These are phyloP conservation scores for Termitomyces sp. DNA, from an alignment of 768 basidiomycete genomes.

Conservation along the genomic window DNA sequence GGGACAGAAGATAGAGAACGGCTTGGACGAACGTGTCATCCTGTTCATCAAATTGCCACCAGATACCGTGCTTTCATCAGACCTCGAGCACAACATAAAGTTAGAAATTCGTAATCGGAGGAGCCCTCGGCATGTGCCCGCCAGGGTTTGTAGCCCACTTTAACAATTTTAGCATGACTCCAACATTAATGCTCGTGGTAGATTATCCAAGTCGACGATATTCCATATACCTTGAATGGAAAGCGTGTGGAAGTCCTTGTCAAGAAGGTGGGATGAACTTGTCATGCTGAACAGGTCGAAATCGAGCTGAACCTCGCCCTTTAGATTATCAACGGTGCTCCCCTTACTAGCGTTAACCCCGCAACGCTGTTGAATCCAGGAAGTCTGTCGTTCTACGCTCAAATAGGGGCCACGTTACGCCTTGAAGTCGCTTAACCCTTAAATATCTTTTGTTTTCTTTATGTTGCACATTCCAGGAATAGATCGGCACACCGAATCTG, in stretches of 20 bases:
- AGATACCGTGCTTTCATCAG: slow-evolving; percentile 42
- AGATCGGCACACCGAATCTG: slow-evolving; percentile 4
- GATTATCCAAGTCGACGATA: slow-evolving; percentile 66
- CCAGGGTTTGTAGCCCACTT: slow-evolving; percentile 41
- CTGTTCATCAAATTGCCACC: slow-evolving; percentile 65
- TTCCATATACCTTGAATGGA: slow-evolving; percentile 78
- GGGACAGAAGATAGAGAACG: slow-evolving; percentile 61
- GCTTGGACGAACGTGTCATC: slow-evolving; percentile 70
- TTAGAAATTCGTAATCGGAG: slow-evolving; percentile 55
- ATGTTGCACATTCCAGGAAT: neutral
- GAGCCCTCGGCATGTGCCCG: slow-evolving; percentile 74
- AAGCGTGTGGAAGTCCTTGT: slow-evolving; percentile 79
- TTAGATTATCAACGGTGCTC: slow-evolving; percentile 76
- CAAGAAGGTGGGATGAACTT: slow-evolving; percentile 50
- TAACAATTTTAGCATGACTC: neutral
- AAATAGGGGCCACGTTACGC: slow-evolving; percentile 46
- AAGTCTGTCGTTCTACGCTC: slow-evolving; percentile 57
- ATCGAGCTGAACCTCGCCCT: slow-evolving; percentile 4
- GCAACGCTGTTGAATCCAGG: slow-evolving; percentile 72
- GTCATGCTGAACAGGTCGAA: neutral
- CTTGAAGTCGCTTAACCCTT: slow-evolving; percentile 30
- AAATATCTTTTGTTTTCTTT: neutral
- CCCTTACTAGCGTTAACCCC: slow-evolving; percentile 61
- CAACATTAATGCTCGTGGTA: slow-evolving; percentile 17
- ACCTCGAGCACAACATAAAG: slow-evolving; percentile 53